Conservation (phyloP, 2,329 filamentous ascomycete genomes). For the Penicillium sp. region DNA sequence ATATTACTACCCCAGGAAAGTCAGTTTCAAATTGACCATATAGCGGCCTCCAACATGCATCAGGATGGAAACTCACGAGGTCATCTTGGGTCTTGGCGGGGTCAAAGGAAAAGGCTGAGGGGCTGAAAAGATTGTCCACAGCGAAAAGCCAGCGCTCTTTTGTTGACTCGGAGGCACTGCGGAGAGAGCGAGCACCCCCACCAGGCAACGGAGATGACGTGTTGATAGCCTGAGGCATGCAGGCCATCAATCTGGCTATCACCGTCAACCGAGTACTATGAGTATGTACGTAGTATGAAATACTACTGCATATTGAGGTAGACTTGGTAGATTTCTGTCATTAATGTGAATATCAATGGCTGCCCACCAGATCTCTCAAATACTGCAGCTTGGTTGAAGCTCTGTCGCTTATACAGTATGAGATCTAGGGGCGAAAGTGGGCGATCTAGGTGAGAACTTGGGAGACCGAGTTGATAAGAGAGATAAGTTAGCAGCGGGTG, state of each 20-base stretch:
- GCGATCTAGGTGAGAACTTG: too few relatives aligned
- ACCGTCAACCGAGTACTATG: too few relatives aligned
- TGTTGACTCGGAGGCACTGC: constrained; percentile 26
- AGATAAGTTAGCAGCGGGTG: too few relatives aligned
- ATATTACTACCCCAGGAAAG: constrained; percentile 34
- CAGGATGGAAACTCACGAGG: constrained; percentile 26
- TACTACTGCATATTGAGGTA: too few relatives aligned
- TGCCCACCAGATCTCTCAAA: too few relatives aligned
- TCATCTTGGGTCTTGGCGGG: constrained; percentile 23
- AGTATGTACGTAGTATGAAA: too few relatives aligned
- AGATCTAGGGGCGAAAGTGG: too few relatives aligned
- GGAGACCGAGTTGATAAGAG: too few relatives aligned
- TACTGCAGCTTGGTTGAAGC: too few relatives aligned
- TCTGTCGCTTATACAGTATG: too few relatives aligned
- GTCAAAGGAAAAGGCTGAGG: background rate
- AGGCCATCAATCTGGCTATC: background rate
- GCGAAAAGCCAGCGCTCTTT: constrained; percentile 16
- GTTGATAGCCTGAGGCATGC: constrained; percentile 22
- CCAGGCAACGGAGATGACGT: constrained; percentile 31
- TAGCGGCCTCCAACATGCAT: background rate
- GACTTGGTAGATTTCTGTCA: too few relatives aligned
- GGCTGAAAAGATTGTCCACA: background rate
- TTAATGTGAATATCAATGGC: too few relatives aligned
- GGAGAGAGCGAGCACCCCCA: constrained; percentile 14
- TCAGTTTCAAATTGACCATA: background rate